Conservation (phyloP, 2,329 filamentous ascomycete genomes). For the Neofusicoccum sp. region DNA sequence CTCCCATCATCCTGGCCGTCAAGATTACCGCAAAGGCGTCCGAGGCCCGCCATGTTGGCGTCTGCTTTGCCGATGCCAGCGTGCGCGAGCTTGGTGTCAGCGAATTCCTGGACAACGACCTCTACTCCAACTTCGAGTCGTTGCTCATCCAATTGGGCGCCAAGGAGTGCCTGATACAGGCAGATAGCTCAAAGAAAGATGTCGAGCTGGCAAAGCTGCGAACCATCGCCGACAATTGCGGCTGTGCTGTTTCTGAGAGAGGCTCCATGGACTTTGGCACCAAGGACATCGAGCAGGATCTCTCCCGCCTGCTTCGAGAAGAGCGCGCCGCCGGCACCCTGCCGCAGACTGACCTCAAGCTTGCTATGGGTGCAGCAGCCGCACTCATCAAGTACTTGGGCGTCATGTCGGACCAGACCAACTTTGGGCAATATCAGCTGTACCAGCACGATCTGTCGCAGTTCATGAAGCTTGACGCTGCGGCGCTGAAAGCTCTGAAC, state of each 20-base stretch:
- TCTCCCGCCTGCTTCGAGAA: constrained; percentile 83
- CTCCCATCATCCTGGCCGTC: constrained; percentile 92
- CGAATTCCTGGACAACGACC: constrained; percentile 98
- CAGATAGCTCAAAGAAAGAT: constrained; percentile 79
- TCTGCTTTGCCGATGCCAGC: constrained; percentile 97
- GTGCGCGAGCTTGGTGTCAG: constrained; percentile 94
- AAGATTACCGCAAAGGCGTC: constrained; percentile 87
- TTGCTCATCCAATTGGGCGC: constrained; percentile 95
- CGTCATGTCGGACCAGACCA: constrained; percentile 85
- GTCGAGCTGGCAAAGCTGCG: constrained; percentile 84
- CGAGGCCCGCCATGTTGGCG: constrained; percentile 84
- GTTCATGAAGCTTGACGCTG: constrained; percentile 97
- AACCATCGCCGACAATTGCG: constrained; percentile 89
- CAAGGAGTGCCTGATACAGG: constrained; percentile 86
- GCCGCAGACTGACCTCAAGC: constrained; percentile 87
- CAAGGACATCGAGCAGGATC: constrained; percentile 93
- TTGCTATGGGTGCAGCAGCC: constrained; percentile 93
- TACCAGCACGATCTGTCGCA: constrained; percentile 97
- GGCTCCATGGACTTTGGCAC: constrained; percentile 76
- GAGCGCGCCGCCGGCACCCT: constrained; percentile 76
- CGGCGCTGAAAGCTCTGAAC: constrained; percentile 90
- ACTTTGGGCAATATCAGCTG: constrained; percentile 95
- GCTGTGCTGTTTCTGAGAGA: constrained; percentile 84
- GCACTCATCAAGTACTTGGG: constrained; percentile 93
- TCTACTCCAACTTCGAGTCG: constrained; percentile 97